Evolutionary conservation across 148 eudicot genomes (phyloP).

Genomic region (Camellia sinensis): DNA sequence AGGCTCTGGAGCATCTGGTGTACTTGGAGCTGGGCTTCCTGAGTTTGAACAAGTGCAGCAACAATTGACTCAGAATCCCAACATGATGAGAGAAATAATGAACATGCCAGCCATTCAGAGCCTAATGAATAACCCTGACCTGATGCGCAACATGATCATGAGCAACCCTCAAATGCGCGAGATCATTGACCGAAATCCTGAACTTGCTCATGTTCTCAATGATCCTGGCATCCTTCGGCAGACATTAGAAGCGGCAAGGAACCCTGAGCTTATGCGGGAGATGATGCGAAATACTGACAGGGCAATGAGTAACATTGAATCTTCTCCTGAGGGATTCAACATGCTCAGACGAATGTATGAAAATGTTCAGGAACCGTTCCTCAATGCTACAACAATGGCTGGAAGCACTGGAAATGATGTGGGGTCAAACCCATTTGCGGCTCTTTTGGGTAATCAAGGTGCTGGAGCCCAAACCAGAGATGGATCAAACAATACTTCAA

Average conservation of each 20-base stretch:
- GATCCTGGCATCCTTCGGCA: conserved; percentile 94
- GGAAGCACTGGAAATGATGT: conserved; percentile 59
- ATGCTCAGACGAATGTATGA: conserved; percentile 99
- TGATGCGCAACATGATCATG: conserved; percentile 82
- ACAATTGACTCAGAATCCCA: conserved; percentile 85
- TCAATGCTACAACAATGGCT: conserved; percentile 85
- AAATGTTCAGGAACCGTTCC: conserved; percentile 93
- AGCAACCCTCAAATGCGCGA: conserved; percentile 97
- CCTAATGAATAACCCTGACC: conserved; percentile 88
- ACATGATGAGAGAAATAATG: conserved; percentile 97
- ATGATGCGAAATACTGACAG: conserved; percentile 99
- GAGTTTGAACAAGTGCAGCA: conserved; percentile 90
- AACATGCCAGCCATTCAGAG: conserved; percentile 91
- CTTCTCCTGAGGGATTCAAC: conserved; percentile 97
- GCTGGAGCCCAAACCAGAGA: conserved; percentile 56
- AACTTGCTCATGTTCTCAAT: conserved; percentile 88
- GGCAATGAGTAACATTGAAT: conserved; percentile 98
- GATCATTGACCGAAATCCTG: conserved; percentile 91
- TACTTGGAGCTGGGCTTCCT: conserved; percentile 81
- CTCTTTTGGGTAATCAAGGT: conserved; percentile 80
- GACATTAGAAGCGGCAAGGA: conserved; percentile 92
- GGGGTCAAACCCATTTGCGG: conserved; percentile 76
- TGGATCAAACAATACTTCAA: conserved; percentile 55
- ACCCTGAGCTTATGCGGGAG: conserved; percentile 98
- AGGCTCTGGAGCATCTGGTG: conserved; percentile 54